A percentile compares a stretch with the other conserved stretches of the same genome.
Evolutionary conservation across 2,329 filamentous ascomycete species (phyloP).

Genomic region (Aspergillus cejpii): DNA sequence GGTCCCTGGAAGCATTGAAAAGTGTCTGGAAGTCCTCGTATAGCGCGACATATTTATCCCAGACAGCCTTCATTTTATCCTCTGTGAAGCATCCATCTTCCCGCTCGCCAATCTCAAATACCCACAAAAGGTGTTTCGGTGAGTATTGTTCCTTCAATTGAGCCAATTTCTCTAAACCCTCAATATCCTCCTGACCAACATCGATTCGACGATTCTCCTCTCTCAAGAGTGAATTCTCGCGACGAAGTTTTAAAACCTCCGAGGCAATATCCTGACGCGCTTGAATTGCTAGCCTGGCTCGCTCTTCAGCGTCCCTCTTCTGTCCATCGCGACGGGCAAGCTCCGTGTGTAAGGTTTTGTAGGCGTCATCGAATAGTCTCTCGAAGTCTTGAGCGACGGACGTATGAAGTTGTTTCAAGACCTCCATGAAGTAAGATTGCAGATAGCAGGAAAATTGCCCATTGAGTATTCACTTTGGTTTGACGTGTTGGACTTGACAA

Average conservation of each 20-base stretch:
- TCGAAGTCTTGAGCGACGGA: slow-evolving; percentile 26
- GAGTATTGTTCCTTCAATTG: slow-evolving; percentile 24
- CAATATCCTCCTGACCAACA: slow-evolving; percentile 10
- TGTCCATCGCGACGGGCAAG: slow-evolving; percentile 18
- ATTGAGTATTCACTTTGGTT: neutral
- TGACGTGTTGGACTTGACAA: too few species aligned
- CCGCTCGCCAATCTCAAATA: slow-evolving; percentile 5
- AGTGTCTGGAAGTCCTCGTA: slow-evolving; percentile 29
- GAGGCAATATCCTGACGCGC: slow-evolving; percentile 13
- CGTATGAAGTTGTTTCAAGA: slow-evolving; percentile 26
- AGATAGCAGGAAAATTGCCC: neutral
- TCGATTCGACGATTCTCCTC: slow-evolving; percentile 18
- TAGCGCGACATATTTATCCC: slow-evolving; percentile 28
- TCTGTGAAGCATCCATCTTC: slow-evolving; percentile 5
- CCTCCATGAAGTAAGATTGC: slow-evolving; percentile 24
- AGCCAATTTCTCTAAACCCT: slow-evolving; percentile 9
- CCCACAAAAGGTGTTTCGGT: slow-evolving; percentile 19
- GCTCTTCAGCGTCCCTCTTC: slow-evolving; percentile 20
- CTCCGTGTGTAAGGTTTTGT: slow-evolving; percentile 20
- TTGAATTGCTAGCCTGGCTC: slow-evolving; percentile 16
- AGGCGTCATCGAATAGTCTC: slow-evolving; percentile 25
- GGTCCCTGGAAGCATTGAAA: slow-evolving; percentile 20
- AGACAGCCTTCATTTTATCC: slow-evolving; percentile 17
- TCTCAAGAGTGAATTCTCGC: slow-evolving; percentile 18
- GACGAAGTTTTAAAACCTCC: slow-evolving; percentile 19